Evolutionary conservation across 202 grass and related monocot species (phyloP).

Genomic region (Zoysia matrella): DNA sequence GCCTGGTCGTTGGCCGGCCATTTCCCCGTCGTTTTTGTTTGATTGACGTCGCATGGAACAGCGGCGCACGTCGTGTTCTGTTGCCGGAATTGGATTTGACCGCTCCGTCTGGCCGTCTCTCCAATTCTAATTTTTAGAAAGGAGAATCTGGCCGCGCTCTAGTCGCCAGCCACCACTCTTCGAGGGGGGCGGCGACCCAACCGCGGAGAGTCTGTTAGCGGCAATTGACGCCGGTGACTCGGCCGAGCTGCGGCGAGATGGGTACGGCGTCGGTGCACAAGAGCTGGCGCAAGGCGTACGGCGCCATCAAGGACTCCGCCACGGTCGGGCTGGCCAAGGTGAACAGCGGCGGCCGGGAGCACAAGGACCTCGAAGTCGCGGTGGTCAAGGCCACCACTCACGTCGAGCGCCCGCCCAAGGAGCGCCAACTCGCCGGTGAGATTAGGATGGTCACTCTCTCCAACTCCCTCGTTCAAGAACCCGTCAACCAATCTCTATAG

Average conservation of each 20-base stretch:
- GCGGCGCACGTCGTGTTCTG: constrained; percentile 31
- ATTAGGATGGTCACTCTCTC: background rate
- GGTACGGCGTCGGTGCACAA: constrained; percentile 63
- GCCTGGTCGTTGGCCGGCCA: background rate
- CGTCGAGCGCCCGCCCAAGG: constrained; percentile 87
- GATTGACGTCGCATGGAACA: constrained; percentile 6
- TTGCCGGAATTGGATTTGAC: constrained; percentile 1
- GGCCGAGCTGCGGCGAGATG: background rate
- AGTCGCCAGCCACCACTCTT: constrained; percentile 26
- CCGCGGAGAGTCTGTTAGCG: background rate
- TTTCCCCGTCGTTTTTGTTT: background rate
- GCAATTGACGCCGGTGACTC: background rate
- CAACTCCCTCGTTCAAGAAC: background rate
- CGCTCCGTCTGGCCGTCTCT: background rate
- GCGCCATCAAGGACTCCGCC: constrained; percentile 93
- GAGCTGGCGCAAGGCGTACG: constrained; percentile 96
- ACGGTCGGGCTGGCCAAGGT: constrained; percentile 87
- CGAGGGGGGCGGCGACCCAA: background rate
- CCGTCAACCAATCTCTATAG: background rate
- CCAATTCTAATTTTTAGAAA: background rate
- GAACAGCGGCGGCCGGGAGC: constrained; percentile 44
- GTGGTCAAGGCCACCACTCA: constrained; percentile 96
- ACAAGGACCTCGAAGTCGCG: constrained; percentile 87
- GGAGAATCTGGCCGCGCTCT: constrained; percentile 25
- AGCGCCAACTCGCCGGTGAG: constrained; percentile 85